phyloP scores from a whole-genome alignment of 805 yeast species.

The Barnettozyma siamensis region DNA sequence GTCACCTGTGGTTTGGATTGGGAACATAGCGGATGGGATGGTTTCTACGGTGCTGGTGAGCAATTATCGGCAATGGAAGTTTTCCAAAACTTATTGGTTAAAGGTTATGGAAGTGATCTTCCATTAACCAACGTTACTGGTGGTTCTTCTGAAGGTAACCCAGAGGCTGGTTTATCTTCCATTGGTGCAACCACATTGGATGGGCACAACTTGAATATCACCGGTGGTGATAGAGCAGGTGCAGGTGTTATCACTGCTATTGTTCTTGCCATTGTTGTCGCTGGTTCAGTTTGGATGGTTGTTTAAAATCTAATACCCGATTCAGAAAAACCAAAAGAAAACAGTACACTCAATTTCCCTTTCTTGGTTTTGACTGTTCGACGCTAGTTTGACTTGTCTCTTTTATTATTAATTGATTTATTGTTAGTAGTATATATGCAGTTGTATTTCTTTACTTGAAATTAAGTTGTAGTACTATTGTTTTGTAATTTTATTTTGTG shows the following conservation, averaged over 20 bases:
- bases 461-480: too few species aligned
- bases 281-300: constrained; percentile 78
- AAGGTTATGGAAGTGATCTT: constrained; percentile 25
- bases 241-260: constrained; percentile 85
- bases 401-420: too few species aligned
- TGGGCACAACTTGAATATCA: constrained; percentile 39
- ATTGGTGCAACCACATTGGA: constrained; percentile 29
- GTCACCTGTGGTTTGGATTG: constrained; percentile 74
- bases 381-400: too few species aligned
- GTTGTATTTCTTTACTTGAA: too few species aligned
- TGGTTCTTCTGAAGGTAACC: constrained; percentile 52
- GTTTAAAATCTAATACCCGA: too few species aligned
- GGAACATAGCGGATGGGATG: constrained; percentile 56
- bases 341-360: too few species aligned
- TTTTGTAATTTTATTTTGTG: too few species aligned
- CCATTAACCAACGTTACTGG: constrained; percentile 50
- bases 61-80: constrained; percentile 71
- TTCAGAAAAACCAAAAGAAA: too few species aligned
- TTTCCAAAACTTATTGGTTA: constrained; percentile 44
- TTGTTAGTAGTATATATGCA: too few species aligned
- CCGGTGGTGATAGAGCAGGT: constrained; percentile 72
- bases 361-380: too few species aligned
- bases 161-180: constrained; percentile 43
- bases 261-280: constrained; percentile 52
- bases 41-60: constrained; percentile 68